A percentile compares a stretch with the other conserved stretches of the same genome.
These are phyloP conservation scores for Phalaenopsis aphrodite DNA, from an alignment of 106 monocot species.

Conservation along the genomic window DNA sequence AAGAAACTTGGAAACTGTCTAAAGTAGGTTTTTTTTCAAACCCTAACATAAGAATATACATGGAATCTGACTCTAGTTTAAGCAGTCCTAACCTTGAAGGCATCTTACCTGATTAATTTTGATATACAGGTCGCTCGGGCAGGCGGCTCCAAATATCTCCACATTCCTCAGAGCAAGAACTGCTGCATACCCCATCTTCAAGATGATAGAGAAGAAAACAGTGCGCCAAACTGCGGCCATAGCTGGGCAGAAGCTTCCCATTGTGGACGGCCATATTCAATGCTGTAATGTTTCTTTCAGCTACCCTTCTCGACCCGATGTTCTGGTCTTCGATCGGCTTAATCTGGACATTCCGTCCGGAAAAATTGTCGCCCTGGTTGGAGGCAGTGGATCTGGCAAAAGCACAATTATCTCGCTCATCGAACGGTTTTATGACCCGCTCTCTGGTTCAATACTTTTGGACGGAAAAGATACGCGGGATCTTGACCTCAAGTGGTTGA, in stretches of 20 bases:
- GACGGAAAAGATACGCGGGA: constrained; percentile 54
- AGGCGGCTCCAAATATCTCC: constrained; percentile 77
- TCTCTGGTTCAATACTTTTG: constrained; percentile 39
- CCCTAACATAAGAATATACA: not conserved
- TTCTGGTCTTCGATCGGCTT: constrained; percentile 48
- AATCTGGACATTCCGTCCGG: constrained; percentile 74
- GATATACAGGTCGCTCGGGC: constrained; percentile 67
- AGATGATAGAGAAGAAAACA: constrained; percentile 83
- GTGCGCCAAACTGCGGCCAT: constrained; percentile 27
- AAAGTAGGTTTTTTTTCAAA: not conserved
- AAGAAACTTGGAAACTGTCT: not conserved
- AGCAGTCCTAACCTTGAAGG: not conserved
- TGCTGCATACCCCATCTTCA: constrained; percentile 80
- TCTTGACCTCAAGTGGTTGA: constrained; percentile 64
- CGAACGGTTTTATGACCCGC: constrained; percentile 95
- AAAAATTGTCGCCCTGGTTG: constrained; percentile 85
- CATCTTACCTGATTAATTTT: not conserved
- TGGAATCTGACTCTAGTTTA: not conserved
- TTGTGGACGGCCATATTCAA: constrained; percentile 68
- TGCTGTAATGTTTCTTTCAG: constrained; percentile 60
- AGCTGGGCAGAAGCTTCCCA: constrained; percentile 32
- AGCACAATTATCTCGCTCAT: constrained; percentile 92
- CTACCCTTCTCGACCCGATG: constrained; percentile 90
- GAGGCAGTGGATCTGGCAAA: constrained; percentile 95
- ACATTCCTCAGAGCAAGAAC: constrained; percentile 77